Base-by-base conservation (phyloP, 2,329 filamentous ascomycete species). In the Calonectria naviculata region DNA sequence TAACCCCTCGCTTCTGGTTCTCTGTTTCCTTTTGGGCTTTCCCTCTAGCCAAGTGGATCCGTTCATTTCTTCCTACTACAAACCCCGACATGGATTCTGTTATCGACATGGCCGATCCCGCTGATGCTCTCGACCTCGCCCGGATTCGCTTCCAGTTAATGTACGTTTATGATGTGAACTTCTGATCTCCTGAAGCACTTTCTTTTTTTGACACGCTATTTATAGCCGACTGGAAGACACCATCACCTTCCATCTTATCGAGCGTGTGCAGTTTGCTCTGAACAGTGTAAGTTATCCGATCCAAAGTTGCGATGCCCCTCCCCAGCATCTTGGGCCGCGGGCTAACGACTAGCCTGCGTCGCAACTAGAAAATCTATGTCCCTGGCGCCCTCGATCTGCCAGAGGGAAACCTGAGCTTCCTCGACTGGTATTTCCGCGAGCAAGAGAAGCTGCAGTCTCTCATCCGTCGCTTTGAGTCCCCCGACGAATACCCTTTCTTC, bases 401-500 rank as follows among this genome's bases (percentile, higher is more conserved):
- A 21, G 86, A 91, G 80, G 90, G 87, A 82, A 82, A 90, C 64
- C 89, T 97, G 67, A 95, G 93, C 82, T 94, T 99, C 81, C 91
- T 97, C 82, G 97, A 98, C 87, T 99, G 96, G 93, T 93, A 98
- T 81, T 91, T 98, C 31, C 89, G 89, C 76, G 94, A 98, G 83
- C 94, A 98, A 81, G 97, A 99, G 85, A 92, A 91, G 73, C 87
- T 98, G 7, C 96, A 99, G 82, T 98, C 95, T 17, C 90, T 95
- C 64, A 95, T 99, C 76, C 95, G 97, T 76, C 95, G 97, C 81
- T 99, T 95, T 87, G 93, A 99, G 83, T 95, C 95, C 0, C 97
- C 97, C 44, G 97, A 99, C 87, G 97, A 99, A 85, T 96, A 98
- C 83, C 94, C 97, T 26, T 99, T 98, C 90, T 99, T 98, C 86